Evolutionary conservation across 2,329 filamentous ascomycete species (phyloP), one percentile per base, ranked within the genome.

Genomic region (Emmonsiellopsis sp.): DNA sequence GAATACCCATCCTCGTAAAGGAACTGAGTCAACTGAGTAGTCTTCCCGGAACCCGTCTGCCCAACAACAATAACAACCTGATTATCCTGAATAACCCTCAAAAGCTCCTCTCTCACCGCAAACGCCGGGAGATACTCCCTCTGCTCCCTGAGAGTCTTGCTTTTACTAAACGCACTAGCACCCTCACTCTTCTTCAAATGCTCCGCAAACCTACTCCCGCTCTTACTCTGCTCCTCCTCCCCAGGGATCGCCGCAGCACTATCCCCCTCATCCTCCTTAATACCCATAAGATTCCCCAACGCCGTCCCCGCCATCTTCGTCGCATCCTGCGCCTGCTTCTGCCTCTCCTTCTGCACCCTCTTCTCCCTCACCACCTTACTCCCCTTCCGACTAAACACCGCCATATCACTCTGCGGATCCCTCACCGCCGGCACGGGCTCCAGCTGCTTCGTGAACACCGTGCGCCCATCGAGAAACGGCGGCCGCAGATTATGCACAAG

Each of bases 351-450:
- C 69, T 95, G 90, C 70, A 95, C 90, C 42, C 94, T 79, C 61
- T 86, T 85, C 62, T 98, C 93, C 63, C 87, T 88, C 10, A 98
- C 93, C 2, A 96, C 90, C 62, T 84, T 87, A 66, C 92, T 97
- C 0, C 93, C 93, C 68, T 96, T 96, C 43, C 92, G 82, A 72
- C 90, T 95, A 63, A 97, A 97, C 1, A 98, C 91, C 1, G 93
- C 93, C 93, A 98, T 95, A 65, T 98, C 93, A 66, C 94, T 98
- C 70, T 97, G 92, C 31, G 87, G 85, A 67, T 98, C 93, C 51
- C 87, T 82, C 11, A 98, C 88, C 0, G 93, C 94, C 0, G 92
- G 89, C 1, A 98, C 87, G 0, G 93, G 94, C 55, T 98, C 93
- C 21, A 97, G 70, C 69, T 98, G 94, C 70, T 96, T 97, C 3